Evolutionary conservation across 2,329 filamentous ascomycete genomes (phyloP).

Genomic region (Elsinoe necatrix): DNA sequence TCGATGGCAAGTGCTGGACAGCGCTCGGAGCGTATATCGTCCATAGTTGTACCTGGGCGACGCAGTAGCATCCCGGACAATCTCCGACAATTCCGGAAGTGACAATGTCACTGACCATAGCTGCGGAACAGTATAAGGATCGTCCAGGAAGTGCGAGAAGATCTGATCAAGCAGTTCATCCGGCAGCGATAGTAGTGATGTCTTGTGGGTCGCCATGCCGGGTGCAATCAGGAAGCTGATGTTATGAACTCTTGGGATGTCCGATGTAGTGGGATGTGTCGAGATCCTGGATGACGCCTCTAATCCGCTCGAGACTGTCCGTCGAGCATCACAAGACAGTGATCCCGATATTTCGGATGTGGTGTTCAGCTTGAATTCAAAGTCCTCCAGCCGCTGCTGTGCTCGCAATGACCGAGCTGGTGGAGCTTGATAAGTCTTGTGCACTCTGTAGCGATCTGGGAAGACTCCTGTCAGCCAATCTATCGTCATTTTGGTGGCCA

Average conservation of each 20-base stretch:
- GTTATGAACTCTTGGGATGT: neutral
- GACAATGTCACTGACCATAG: constrained; percentile 2
- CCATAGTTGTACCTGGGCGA: neutral
- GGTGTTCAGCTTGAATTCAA: neutral
- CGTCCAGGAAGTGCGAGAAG: neutral
- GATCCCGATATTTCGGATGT: neutral
- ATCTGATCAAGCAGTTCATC: constrained; percentile 6
- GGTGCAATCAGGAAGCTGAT: no score
- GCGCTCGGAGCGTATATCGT: neutral
- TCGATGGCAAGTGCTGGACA: neutral
- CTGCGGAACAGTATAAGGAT: neutral
- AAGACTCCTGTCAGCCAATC: neutral
- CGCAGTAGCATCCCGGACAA: neutral
- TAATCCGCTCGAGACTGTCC: neutral
- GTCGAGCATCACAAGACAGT: neutral
- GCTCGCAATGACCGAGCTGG: neutral
- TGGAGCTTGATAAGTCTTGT: neutral
- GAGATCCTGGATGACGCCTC: neutral
- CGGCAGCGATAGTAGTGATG: neutral
- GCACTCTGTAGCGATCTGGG: neutral
- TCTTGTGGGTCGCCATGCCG: neutral
- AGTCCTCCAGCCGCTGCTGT: neutral
- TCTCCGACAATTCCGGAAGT: neutral
- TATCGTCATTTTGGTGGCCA: neutral
- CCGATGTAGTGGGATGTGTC: neutral